These are phyloP conservation scores for Harrya chromipes DNA, from an alignment of 768 basidiomycete species.

Conservation along the genomic window DNA sequence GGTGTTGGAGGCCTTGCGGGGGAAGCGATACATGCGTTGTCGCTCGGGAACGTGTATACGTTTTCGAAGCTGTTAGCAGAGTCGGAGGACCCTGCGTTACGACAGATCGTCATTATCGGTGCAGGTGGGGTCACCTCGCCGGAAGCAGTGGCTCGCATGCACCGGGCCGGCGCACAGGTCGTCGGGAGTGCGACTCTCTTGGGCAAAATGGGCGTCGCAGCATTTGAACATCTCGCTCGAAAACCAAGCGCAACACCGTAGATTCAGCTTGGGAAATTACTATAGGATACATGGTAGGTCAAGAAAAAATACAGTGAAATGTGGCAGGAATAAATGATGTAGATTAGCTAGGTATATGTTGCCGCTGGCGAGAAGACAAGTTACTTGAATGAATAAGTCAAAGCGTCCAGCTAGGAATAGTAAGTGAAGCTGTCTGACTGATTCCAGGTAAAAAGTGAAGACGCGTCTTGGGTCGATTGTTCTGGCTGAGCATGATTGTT, in stretches of 20 bases:
- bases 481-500: background rate
- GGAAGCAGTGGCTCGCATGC: conserved; percentile 64
- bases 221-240: conserved; percentile 44
- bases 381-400: conserved; percentile 31
- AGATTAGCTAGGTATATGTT: conserved; percentile 18
- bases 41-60: conserved; percentile 74
- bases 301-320: conserved; percentile 23
- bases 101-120: conserved; percentile 61
- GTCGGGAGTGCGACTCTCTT: conserved; percentile 63
- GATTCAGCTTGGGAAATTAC: conserved; percentile 4
- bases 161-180: conserved; percentile 66
- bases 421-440: conserved; percentile 21
- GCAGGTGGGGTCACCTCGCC: conserved; percentile 76
- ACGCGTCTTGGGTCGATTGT: conserved; percentile 13
- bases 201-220: conserved; percentile 51
- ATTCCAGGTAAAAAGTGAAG: conserved; percentile 24
- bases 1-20: conserved; percentile 74
- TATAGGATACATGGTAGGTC: conserved; percentile 13
- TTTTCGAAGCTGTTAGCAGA: conserved; percentile 52
- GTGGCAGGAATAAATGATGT: conserved; percentile 1
- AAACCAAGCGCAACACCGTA: background rate
- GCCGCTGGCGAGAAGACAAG: background rate
- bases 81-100: conserved; percentile 40
- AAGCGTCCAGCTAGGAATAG: conserved; percentile 14
- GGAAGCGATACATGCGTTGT: conserved; percentile 67